A percentile compares a stretch with the other conserved stretches of the same genome.
Conservation (phyloP, 2,329 filamentous ascomycete species). For the Ambrosiella beaveri region DNA sequence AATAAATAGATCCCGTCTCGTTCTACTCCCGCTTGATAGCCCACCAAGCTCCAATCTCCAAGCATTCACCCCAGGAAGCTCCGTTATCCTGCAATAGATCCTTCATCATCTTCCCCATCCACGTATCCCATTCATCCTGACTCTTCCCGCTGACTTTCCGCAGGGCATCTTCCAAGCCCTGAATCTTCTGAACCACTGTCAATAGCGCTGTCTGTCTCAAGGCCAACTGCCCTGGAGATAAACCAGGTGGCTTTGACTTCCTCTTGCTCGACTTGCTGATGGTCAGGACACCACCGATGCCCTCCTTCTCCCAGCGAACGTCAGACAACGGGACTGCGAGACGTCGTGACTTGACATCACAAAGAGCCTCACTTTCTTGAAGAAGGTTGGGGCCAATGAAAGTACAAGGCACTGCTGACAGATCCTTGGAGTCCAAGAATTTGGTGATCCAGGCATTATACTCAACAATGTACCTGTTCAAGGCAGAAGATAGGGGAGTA, state of each 20-base stretch:
- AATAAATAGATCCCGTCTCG: not conserved
- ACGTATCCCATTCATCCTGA: constrained; percentile 80
- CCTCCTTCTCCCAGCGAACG: constrained; percentile 72
- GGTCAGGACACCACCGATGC: constrained; percentile 42
- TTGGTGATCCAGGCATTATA: constrained; percentile 71
- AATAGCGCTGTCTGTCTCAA: constrained; percentile 64
- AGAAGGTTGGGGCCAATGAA: constrained; percentile 58
- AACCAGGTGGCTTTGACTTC: constrained; percentile 18
- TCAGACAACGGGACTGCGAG: constrained; percentile 77
- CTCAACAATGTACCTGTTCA: constrained; percentile 67
- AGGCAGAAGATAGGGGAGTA: constrained; percentile 62
- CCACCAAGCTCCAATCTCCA: constrained; percentile 76
- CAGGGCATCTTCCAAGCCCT: constrained; percentile 67
- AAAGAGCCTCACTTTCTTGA: constrained; percentile 59
- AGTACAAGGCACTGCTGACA: constrained; percentile 63
- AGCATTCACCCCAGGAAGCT: constrained; percentile 66
- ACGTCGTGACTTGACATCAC: constrained; percentile 53
- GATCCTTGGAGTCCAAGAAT: constrained; percentile 52
- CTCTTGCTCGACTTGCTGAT: constrained; percentile 24
- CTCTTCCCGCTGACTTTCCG: constrained; percentile 72
- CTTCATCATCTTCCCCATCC: constrained; percentile 74
- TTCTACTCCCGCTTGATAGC: constrained; percentile 46
- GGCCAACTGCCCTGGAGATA: constrained; percentile 53
- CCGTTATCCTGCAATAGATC: constrained; percentile 66
- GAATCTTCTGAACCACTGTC: constrained; percentile 67